These are phyloP conservation scores for Colletotrichum sansevieriae DNA, from an alignment of 2,329 filamentous ascomycete genomes.

Conservation along the genomic window DNA sequence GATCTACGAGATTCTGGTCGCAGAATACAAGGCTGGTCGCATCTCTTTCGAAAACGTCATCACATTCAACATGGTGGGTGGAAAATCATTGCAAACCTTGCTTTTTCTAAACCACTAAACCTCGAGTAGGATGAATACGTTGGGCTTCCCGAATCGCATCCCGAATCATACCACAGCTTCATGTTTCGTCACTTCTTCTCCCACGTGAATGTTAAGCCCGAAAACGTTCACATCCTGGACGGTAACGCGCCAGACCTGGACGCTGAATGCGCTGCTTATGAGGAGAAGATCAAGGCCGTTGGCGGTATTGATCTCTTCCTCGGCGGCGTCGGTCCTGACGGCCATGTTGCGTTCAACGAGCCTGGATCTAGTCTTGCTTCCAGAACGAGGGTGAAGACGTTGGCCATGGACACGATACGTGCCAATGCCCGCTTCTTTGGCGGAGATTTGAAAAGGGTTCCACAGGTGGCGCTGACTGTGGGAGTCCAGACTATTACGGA, in stretches of 20 bases:
- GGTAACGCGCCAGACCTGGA: slow-evolving; percentile 78
- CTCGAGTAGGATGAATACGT: slow-evolving; percentile 78
- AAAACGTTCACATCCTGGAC: slow-evolving; percentile 79
- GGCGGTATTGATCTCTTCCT: slow-evolving; percentile 85
- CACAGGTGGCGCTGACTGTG: slow-evolving; percentile 46
- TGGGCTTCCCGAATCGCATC: slow-evolving; percentile 78
- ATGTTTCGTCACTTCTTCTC: slow-evolving; percentile 88
- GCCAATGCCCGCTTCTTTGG: slow-evolving; percentile 76
- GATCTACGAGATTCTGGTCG: slow-evolving; percentile 69
- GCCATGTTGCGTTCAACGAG: slow-evolving; percentile 87
- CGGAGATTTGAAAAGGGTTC: slow-evolving; percentile 42
- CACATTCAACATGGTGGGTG: slow-evolving; percentile 78
- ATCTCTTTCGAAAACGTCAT: slow-evolving; percentile 72
- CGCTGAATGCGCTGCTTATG: slow-evolving; percentile 79
- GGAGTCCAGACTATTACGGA: slow-evolving; percentile 54
- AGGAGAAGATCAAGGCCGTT: slow-evolving; percentile 74
- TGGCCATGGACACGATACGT: slow-evolving; percentile 82
- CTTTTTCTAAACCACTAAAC: neutral
- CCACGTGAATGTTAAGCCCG: slow-evolving; percentile 77
- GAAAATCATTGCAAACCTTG: neutral
- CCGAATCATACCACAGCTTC: slow-evolving; percentile 84
- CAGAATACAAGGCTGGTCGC: slow-evolving; percentile 67
- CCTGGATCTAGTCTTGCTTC: slow-evolving; percentile 79
- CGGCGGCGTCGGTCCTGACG: slow-evolving; percentile 81
- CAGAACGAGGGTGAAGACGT: slow-evolving; percentile 80